A percentile compares a stretch with the other conserved stretches of the same genome.
Evolutionary conservation across 768 basidiomycete species (phyloP).

Genomic region (Termitomyces sp.): DNA sequence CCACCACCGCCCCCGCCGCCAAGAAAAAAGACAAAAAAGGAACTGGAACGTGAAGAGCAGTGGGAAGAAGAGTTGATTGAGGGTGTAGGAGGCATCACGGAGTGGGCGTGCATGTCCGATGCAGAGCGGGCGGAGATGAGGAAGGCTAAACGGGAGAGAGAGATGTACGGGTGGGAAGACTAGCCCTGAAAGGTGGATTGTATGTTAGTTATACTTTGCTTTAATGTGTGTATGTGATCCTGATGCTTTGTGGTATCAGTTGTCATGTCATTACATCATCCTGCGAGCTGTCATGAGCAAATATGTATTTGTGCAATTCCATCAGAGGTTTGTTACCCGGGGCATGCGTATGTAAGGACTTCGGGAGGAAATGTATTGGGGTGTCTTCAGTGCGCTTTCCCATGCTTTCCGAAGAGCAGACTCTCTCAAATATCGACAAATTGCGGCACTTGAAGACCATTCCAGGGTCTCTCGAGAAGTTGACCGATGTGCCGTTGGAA

Average conservation of each 20-base stretch:
- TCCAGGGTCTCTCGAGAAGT: conserved; percentile 2
- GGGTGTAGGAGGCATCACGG: conserved; percentile 61
- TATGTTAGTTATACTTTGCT: neutral
- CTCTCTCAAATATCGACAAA: neutral
- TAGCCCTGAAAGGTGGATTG: conserved; percentile 16
- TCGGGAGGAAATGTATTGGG: neutral
- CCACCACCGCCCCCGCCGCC: conserved; percentile 66
- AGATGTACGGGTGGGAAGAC: conserved; percentile 57
- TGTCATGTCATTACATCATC: neutral
- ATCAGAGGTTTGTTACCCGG: neutral
- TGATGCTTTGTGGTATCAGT: neutral
- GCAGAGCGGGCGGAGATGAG: conserved; percentile 48
- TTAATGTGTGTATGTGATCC: neutral
- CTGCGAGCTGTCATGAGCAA: neutral
- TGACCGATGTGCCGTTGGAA: conserved; percentile 19
- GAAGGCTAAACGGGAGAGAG: conserved; percentile 56
- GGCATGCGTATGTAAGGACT: neutral
- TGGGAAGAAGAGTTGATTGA: conserved; percentile 81
- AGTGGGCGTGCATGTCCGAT: conserved; percentile 44
- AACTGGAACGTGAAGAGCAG: conserved; percentile 67
- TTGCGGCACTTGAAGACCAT: neutral
- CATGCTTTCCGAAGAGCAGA: conserved; percentile 1
- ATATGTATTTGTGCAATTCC: neutral
- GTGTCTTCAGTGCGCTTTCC: neutral
- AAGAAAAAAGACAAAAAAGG: conserved; percentile 76